Evolutionary conservation across 2,329 filamentous ascomycete genomes (phyloP).

Genomic region (Fusarium temperatum): DNA sequence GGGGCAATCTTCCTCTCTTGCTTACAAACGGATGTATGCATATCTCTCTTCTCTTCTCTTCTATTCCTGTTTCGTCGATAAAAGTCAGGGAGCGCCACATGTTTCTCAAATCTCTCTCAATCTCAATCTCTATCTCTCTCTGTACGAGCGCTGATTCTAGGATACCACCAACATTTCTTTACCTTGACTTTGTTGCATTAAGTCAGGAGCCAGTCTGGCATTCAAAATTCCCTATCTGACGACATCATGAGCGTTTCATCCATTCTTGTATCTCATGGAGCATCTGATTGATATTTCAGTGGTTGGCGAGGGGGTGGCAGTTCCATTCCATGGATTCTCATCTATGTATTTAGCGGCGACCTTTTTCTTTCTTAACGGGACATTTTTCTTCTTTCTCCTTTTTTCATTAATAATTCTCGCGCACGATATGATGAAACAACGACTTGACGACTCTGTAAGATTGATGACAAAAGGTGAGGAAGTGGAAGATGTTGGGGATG

Average conservation of each 20-base stretch:
- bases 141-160: constrained; percentile 42
- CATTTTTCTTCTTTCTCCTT: constrained; percentile 25
- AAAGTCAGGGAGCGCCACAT: constrained; percentile 41
- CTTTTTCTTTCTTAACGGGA: constrained; percentile 36
- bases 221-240: constrained; percentile 39
- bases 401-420: constrained; percentile 25
- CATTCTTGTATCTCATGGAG: constrained; percentile 38
- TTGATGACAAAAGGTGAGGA: constrained; percentile 21
- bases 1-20: constrained; percentile 42
- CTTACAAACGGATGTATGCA: constrained; percentile 40
- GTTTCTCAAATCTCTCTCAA: constrained; percentile 34
- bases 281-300: constrained; percentile 39
- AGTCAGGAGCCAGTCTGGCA: constrained; percentile 38
- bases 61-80: constrained; percentile 39
- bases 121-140: constrained; percentile 36
- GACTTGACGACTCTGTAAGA: constrained; percentile 28
- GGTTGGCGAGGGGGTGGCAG: constrained; percentile 33
- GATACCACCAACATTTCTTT: constrained; percentile 43
- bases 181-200: constrained; percentile 35
- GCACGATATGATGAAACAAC: constrained; percentile 28
- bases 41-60: constrained; percentile 43
- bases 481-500: neutral
- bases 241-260: constrained; percentile 42
- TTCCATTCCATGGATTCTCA: constrained; percentile 37
- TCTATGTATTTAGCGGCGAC: constrained; percentile 42